Evolutionary conservation across 2,329 filamentous ascomycete species (phyloP).

Genomic region (Fusarium equiseti): DNA sequence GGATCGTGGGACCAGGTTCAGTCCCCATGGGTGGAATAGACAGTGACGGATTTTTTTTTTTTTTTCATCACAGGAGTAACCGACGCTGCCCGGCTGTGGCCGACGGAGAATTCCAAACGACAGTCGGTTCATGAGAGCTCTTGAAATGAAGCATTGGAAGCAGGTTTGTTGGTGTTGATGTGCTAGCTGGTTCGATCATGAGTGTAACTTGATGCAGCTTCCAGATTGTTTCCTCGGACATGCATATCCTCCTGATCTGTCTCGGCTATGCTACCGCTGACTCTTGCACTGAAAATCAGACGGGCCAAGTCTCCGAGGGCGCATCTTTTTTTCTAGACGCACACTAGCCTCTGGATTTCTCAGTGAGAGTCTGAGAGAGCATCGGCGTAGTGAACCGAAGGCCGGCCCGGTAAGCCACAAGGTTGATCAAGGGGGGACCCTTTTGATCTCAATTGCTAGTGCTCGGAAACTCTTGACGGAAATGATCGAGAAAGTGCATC

Average conservation of each 20-base stretch:
- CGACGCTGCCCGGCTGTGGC: conserved; percentile 41
- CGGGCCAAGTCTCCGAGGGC: conserved; percentile 27
- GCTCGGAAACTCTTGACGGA: conserved; percentile 16
- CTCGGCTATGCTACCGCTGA: conserved; percentile 33
- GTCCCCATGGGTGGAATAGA: conserved; percentile 34
- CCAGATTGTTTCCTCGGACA: conserved; percentile 9
- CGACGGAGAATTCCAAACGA: neutral
- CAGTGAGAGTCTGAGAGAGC: conserved; percentile 7
- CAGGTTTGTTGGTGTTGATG: conserved; percentile 1
- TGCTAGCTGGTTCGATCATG: conserved; percentile 11
- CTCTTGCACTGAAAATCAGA: conserved; percentile 29
- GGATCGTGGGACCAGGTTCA: conserved; percentile 44
- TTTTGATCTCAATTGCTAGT: conserved; percentile 25
- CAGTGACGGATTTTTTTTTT: conserved; percentile 21
- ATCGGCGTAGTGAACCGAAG: conserved; percentile 28
- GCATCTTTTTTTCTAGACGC: conserved; percentile 19
- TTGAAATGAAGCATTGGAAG: conserved; percentile 1
- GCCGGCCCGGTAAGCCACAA: conserved; percentile 34
- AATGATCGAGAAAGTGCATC: conserved; percentile 31
- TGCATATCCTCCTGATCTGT: conserved; percentile 28
- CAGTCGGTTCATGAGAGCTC: neutral
- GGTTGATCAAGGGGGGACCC: conserved; percentile 15
- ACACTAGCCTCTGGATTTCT: conserved; percentile 27
- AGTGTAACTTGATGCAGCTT: conserved; percentile 13
- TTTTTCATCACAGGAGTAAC: conserved; percentile 22